Conservation (phyloP, 192 early-diverging fungal genomes). For the Coemansia sp. region DNA sequence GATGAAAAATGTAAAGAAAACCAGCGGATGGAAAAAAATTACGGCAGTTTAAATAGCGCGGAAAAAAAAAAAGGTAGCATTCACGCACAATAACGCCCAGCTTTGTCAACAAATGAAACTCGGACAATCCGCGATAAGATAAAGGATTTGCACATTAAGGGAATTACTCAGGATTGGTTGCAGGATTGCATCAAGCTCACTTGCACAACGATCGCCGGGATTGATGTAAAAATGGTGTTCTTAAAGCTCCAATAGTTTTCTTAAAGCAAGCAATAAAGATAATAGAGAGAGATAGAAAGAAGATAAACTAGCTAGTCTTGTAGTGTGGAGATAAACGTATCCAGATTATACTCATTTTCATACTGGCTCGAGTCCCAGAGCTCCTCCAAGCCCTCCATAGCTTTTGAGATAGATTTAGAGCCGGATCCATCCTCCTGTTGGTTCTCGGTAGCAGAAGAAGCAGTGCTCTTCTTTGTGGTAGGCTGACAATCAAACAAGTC, state of each 20-base stretch:
- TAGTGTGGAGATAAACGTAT: conserved; percentile 67
- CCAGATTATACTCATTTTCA: conserved; percentile 81
- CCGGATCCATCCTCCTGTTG: conserved; percentile 13
- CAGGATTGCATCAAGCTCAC: no score
- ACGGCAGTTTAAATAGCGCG: no score
- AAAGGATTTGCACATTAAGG: neutral
- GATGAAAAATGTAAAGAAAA: neutral
- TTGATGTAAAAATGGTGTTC: no score
- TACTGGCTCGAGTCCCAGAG: conserved; percentile 92
- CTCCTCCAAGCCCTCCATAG: conserved; percentile 68
- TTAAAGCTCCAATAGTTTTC: no score
- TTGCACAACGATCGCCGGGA: no score
- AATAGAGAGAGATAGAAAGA: conserved; percentile 4
- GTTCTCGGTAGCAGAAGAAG: neutral
- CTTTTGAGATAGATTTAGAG: conserved; percentile 44
- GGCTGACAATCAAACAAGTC: conserved; percentile 85
- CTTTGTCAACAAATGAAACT: no score
- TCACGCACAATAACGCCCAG: no score
- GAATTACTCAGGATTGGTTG: neutral
- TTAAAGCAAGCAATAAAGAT: no score
- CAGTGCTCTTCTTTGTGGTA: conserved; percentile 24
- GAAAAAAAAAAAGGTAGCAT: no score
- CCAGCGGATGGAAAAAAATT: no score
- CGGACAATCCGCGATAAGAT: no score
- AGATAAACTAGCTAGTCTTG: conserved; percentile 17